A percentile compares a stretch with the other conserved stretches of the same genome.
Conservation (phyloP, 768 basidiomycete species). For the Russula abietina region DNA sequence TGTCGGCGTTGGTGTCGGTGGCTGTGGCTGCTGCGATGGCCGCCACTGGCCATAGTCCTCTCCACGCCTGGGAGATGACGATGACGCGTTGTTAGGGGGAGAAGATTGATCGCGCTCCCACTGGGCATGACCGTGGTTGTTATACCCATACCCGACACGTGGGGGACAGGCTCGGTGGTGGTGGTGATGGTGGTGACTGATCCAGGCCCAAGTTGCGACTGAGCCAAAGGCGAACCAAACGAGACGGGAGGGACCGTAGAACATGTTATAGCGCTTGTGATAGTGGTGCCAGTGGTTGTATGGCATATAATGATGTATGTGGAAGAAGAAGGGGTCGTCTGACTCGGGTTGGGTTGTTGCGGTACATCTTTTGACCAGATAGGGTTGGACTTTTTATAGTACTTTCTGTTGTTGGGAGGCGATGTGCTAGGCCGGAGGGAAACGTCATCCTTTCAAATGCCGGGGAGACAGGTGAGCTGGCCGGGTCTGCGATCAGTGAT, state of each 20-base stretch:
- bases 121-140: constrained; percentile 24
- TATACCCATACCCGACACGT: constrained; percentile 32
- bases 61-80: too few relatives aligned
- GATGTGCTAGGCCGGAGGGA: too few relatives aligned
- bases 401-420: too few relatives aligned
- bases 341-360: not conserved
- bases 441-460: too few relatives aligned
- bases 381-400: constrained; percentile 3
- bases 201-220: constrained; percentile 34
- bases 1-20: not conserved
- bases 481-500: too few relatives aligned
- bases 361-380: not conserved
- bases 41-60: not conserved
- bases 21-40: not conserved
- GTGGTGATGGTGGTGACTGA: constrained; percentile 32
- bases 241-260: constrained; percentile 46
- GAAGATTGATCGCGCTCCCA: constrained; percentile 15
- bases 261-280: not conserved
- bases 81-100: not conserved
- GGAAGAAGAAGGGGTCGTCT: too few relatives aligned
- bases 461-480: too few relatives aligned
- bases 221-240: constrained; percentile 68
- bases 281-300: not conserved
- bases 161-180: constrained; percentile 29
- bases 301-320: not conserved